A percentile compares a stretch with the other conserved stretches of the same genome.
These are phyloP conservation scores for Dothistroma septosporum DNA, from an alignment of 2,329 filamentous ascomycete species.

Conservation along the genomic window DNA sequence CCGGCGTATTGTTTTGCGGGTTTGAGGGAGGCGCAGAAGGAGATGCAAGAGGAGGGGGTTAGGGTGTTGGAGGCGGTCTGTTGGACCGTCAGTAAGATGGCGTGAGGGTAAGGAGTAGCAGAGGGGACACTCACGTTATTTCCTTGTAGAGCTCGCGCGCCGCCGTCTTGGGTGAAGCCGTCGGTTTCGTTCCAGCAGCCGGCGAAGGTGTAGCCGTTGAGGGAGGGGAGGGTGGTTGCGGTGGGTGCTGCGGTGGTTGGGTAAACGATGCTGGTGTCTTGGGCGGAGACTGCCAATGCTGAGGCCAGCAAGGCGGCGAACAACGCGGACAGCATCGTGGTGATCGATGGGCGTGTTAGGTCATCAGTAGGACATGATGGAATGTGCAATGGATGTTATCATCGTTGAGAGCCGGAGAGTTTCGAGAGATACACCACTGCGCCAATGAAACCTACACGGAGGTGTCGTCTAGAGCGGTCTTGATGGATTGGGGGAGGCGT, in stretches of 20 bases:
- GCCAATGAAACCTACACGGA: not conserved
- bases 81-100: not conserved
- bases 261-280: constrained; percentile 25
- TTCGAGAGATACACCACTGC: not conserved
- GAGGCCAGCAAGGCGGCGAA: not conserved
- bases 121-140: constrained; percentile 35
- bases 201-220: constrained; percentile 45
- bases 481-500: too few relatives aligned
- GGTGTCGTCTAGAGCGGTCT: not conserved
- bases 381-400: not conserved
- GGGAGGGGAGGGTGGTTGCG: constrained; percentile 22
- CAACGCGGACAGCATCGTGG: not conserved
- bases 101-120: not conserved
- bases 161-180: constrained; percentile 35
- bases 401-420: not conserved
- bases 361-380: not conserved
- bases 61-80: constrained; percentile 42
- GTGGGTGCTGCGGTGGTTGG: constrained; percentile 28
- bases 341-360: not conserved
- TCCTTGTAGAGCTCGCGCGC: constrained; percentile 47
- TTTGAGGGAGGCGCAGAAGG: constrained; percentile 44
- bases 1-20: constrained; percentile 45
- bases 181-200: constrained; percentile 59
- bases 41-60: constrained; percentile 52
- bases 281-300: constrained; percentile 6